phyloP scores from a whole-genome alignment of 768 basidiomycete genomes.

The Boletales sp. region DNA sequence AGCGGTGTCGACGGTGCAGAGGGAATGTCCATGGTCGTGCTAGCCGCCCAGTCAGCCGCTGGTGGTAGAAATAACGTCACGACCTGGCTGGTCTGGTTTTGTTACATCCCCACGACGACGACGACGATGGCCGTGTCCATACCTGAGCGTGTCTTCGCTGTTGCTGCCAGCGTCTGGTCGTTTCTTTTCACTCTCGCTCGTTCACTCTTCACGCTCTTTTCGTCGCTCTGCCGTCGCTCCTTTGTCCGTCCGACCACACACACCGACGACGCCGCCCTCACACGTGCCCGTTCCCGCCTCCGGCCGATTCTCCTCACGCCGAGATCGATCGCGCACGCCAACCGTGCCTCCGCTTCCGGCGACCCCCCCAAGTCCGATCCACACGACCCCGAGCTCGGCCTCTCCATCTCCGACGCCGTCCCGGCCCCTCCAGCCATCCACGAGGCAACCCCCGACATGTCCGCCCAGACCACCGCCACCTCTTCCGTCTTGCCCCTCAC shows the following conservation, averaged over 20 bases:
- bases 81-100: not conserved
- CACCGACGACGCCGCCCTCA: constrained; percentile 7
- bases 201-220: constrained; percentile 23
- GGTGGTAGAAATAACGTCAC: constrained; percentile 5
- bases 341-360: constrained; percentile 10
- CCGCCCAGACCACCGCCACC: constrained; percentile 7
- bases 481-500: constrained; percentile 19
- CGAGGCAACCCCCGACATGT: constrained; percentile 10
- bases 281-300: constrained; percentile 12
- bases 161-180: constrained; percentile 21
- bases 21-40: constrained; percentile 33
- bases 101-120: too few relatives aligned
- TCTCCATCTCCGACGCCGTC: constrained; percentile 2
- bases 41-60: constrained; percentile 15
- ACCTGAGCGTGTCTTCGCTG: not conserved
- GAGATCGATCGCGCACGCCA: constrained; percentile 4
- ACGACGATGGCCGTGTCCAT: too few relatives aligned
- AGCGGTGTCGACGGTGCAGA: constrained; percentile 61
- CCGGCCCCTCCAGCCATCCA: not conserved
- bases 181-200: constrained; percentile 26
- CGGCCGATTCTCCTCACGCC: constrained; percentile 20
- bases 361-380: constrained; percentile 19
- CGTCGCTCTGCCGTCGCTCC: constrained; percentile 2
- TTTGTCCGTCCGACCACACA: constrained; percentile 6
- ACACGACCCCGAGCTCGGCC: constrained; percentile 15